Evolutionary conservation across 2,329 filamentous ascomycete species (phyloP), one percentile per base, ranked within the genome.

Genomic region (Aspergillus sp.): DNA sequence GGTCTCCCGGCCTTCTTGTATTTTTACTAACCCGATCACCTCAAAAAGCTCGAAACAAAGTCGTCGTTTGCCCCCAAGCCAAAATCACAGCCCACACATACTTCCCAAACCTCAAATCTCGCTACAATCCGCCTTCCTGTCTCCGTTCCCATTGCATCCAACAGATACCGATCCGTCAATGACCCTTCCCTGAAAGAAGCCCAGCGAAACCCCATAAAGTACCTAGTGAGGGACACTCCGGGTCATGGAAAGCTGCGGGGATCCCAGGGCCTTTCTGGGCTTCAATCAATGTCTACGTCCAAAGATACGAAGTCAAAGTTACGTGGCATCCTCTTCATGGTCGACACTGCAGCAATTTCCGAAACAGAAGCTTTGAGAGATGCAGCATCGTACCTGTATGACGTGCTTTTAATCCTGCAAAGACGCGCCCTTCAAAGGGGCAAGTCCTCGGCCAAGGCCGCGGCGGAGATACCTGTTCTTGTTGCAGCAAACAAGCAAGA

Each of bases 401-500:
- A 98, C 61, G 79, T 96, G 1, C 83, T 99, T n/a, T 81, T 98
- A 3, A 73, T 84, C 3, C 80, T 99, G 58, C 95, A 98, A 78
- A 89, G 88, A 75, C 83, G 88, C 47, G 83, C 86, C 49, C 83
- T 84, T 30, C 75, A 76, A 20, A 75, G 73, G 61, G 68, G 59
- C 40, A 86, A 82, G 61, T 81, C 82, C 17, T 69, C 71, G 1
- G 79, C 82, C 46, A 87, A 86, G 66, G 80, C 79, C 0, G 82
- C 84, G 0, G 76, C 80, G 20, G 80, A 84, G 20, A 82, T 95
- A 8, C 87, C 90, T 0, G 82, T 99, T 7, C 82, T 99, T 37
- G 80, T 99, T 34, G 93, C 92, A 2, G 93, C 92, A 54, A 99
- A 98, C 77, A 99, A 99, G 82, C 84, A 92, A 71, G 95, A 99